These are phyloP conservation scores for Alternaria sp. DNA, from an alignment of 2,329 filamentous ascomycete genomes.

Conservation along the genomic window DNA sequence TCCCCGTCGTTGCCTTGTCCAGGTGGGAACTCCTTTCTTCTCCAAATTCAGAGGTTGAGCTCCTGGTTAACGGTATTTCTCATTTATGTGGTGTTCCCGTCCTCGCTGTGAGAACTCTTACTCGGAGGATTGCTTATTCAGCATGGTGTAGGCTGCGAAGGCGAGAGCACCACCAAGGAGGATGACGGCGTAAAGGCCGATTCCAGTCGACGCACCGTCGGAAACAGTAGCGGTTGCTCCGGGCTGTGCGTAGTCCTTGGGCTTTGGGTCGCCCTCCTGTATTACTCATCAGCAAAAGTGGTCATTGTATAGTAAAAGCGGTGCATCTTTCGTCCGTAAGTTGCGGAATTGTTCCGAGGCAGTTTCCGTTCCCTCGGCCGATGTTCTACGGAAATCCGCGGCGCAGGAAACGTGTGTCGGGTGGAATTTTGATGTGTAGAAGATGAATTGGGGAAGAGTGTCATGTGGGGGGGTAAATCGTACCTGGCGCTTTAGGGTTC, in stretches of 20 bases:
- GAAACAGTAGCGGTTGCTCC: conserved; percentile 59
- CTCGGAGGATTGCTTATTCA: conserved; percentile 64
- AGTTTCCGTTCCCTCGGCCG: conserved; percentile 12
- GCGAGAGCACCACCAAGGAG: conserved; percentile 78
- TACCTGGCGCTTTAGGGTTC: conserved; percentile 52
- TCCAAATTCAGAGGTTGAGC: neutral
- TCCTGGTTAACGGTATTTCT: neutral
- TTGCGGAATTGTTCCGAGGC: conserved; percentile 35
- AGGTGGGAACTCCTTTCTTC: neutral
- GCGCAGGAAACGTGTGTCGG: too few relatives aligned
- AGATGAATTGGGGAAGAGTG: neutral
- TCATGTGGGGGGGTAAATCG: neutral
- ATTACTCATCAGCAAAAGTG: conserved; percentile 8
- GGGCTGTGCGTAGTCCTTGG: conserved; percentile 65
- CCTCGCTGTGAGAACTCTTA: conserved; percentile 3
- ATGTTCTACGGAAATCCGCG: neutral
- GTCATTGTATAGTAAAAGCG: neutral
- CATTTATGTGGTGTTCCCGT: neutral
- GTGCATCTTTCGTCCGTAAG: neutral
- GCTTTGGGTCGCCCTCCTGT: conserved; percentile 77
- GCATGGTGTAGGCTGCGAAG: conserved; percentile 85
- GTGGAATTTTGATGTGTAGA: neutral
- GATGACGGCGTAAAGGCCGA: conserved; percentile 83
- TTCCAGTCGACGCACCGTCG: conserved; percentile 67
- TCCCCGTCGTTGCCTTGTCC: neutral